Conservation (phyloP, 768 basidiomycete species). For the Clathrus columnatus region DNA sequence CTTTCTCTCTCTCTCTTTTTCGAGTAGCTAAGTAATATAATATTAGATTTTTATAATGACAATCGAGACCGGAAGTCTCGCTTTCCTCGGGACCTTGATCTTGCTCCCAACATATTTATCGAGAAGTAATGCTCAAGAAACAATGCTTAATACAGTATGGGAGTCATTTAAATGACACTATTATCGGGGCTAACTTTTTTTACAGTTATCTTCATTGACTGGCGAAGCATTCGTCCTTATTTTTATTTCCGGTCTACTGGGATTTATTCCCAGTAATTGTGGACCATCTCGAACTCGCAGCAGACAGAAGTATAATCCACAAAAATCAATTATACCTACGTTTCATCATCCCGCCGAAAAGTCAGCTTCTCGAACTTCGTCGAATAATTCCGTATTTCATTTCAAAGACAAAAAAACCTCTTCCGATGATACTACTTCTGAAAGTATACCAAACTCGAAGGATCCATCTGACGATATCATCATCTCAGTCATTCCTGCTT, state of each 20-base stretch:
- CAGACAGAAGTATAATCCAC: too few relatives aligned
- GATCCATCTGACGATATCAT: too few relatives aligned
- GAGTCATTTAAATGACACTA: background rate
- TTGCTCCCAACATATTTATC: slow-evolving; percentile 3
- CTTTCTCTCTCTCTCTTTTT: background rate
- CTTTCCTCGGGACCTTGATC: slow-evolving; percentile 2
- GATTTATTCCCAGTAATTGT: background rate
- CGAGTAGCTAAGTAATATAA: background rate
- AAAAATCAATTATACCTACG: too few relatives aligned
- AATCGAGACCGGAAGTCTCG: slow-evolving; percentile 2
- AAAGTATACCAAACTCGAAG: too few relatives aligned
- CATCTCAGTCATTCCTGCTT: too few relatives aligned
- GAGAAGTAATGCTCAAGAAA: slow-evolving; percentile 4
- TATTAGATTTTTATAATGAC: background rate
- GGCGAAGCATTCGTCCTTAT: slow-evolving; percentile 7
- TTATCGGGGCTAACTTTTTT: background rate
- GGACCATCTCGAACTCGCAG: slow-evolving; percentile 6
- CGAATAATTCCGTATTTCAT: background rate
- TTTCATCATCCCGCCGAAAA: too few relatives aligned
- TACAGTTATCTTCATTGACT: slow-evolving; percentile 3
- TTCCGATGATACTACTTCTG: too few relatives aligned
- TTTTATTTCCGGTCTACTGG: background rate
- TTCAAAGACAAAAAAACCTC: background rate
- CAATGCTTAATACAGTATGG: background rate
- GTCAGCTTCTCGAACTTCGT: too few relatives aligned